Conservation (phyloP, 2,329 filamentous ascomycete species). For the Mariannaea sp. region DNA sequence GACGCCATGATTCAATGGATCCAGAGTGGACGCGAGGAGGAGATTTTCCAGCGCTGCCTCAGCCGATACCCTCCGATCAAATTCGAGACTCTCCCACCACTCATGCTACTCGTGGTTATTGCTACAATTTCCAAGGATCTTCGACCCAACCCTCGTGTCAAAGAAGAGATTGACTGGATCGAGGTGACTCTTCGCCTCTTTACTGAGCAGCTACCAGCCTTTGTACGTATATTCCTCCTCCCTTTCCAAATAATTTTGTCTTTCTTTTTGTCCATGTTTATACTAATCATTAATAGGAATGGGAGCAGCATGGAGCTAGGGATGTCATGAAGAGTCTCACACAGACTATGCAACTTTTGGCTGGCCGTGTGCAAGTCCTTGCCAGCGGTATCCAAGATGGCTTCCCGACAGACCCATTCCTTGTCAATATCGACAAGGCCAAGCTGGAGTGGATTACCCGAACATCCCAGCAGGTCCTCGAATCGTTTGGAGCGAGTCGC, state of each 20-base stretch:
- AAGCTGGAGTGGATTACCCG: constrained; percentile 49
- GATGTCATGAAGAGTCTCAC: constrained; percentile 47
- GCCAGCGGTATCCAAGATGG: constrained; percentile 43
- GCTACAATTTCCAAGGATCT: constrained; percentile 66
- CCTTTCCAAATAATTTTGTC: rapidly evolving
- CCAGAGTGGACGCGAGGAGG: constrained; percentile 64
- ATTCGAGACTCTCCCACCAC: constrained; percentile 61
- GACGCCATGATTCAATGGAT: constrained; percentile 70
- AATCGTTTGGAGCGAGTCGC: constrained; percentile 39
- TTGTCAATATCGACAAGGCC: constrained; percentile 44
- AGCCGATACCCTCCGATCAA: constrained; percentile 45
- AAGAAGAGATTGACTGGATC: constrained; percentile 63
- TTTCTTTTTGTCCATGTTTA: too few species aligned
- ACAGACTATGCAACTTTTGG: constrained; percentile 47
- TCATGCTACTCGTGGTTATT: constrained; percentile 67
- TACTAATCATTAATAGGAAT: constrained; percentile 41
- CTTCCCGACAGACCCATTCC: constrained; percentile 48
- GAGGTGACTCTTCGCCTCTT: constrained; percentile 63
- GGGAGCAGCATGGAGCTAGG: constrained; percentile 44
- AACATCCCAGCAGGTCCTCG: constrained; percentile 44
- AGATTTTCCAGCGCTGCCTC: constrained; percentile 60
- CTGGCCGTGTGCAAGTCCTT: constrained; percentile 43
- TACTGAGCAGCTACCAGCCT: constrained; percentile 51
- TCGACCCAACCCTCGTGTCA: constrained; percentile 55
- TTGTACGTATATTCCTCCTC: constrained; percentile 50